Evolutionary conservation across 1,284 basidiomycete genomes (phyloP), one percentile per base, ranked within the genome.

Genomic region (Moesziomyces globuligerus): DNA sequence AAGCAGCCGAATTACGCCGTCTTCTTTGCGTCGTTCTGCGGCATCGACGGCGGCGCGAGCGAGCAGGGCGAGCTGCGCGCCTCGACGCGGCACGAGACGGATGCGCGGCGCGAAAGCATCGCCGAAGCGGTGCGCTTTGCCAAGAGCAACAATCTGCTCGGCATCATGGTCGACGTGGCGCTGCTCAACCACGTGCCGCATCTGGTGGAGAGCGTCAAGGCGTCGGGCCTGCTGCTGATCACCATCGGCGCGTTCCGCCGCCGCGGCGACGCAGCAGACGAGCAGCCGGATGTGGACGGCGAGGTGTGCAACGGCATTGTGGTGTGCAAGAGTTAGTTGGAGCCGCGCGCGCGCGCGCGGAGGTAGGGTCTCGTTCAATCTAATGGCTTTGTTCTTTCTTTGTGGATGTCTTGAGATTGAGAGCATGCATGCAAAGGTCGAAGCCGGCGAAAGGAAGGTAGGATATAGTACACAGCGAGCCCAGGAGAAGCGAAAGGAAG

Each of bases 1-100:
- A 99, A 99, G 84, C 96, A 99, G 84, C 96, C 96, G 17, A 98
- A 98, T 83, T 97, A 93, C 91, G 84, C 96, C 49, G 95, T 98
- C 26, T 96, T 98, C 84, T 92, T 98, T 82, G 90, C 90, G 8
- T 91, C 91, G 11, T 89, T 89, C 78, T 96, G 94, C 82, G 93
- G 93, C 40, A 87, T 90, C 58, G 85, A 86, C 34, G 80, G 83
- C 7, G 34, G 15, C 3, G 62, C 71, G 1, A 55, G 53, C 20
- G 60, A 56, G 18, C 28, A 36, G 4, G 62, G 62, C 23, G 38
- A 54, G 38, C 37, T 81, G 28, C 64, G 83, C 3, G 83, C 85
- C 1, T 83, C 84, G 13, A 79, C 82, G 8, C 83, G 84, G 11
- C 77, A 83, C 58, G 85, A 86, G 74, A 82, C 83, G 11, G 87